Evolutionary conservation across 805 yeast genomes (phyloP), one percentile per base, ranked within the genome.

Genomic region (Sugiyamaella chiloensis): DNA sequence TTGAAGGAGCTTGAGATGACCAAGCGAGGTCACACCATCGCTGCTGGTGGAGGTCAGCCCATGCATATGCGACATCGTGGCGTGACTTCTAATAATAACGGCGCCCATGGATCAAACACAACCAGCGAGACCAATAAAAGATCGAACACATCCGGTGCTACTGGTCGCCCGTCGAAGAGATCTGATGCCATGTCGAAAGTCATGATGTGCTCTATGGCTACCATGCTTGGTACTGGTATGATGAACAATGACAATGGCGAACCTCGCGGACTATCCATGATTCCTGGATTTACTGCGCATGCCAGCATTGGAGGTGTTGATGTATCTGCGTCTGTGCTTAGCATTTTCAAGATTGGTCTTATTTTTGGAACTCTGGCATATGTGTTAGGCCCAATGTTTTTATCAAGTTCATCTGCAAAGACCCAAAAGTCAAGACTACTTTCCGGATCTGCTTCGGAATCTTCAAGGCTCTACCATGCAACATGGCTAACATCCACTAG

Each of bases 1-100:
- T 60, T 62, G 44, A 62, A 70, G 52, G 88, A 85, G 62, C 70
- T 81, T 47, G 69, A 73, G 32, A 75, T 75, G 45, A 65, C 84
- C 27, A 44, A 43, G 39, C 24, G 43, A 16, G 29, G 29, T 11
- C 11, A 7, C 11, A 11, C 29, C 7, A 11, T 70, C 19, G 59
- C 41, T 41, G 46, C 31, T 16, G 24, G 7, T 7, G 29, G 11
- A 8, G 29, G 9, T 26, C 29, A 26, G 11, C 29, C 7, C 29
- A 8, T 11, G 29, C 7, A 26, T 26, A 7, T 26, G 29, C 29
- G 29, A 7, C 29, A 26, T 26, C 29, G 29, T 26, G 29, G 9
- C 9, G 9, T 8, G 29, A 26, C 11, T 7, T 26, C 29, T 8
- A 21, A 19, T 30, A 37, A 20, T 30, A 8, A 20, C 3, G 40